Evolutionary conservation across 805 yeast genomes (phyloP).

Genomic region (Debaryomyces maramus): DNA sequence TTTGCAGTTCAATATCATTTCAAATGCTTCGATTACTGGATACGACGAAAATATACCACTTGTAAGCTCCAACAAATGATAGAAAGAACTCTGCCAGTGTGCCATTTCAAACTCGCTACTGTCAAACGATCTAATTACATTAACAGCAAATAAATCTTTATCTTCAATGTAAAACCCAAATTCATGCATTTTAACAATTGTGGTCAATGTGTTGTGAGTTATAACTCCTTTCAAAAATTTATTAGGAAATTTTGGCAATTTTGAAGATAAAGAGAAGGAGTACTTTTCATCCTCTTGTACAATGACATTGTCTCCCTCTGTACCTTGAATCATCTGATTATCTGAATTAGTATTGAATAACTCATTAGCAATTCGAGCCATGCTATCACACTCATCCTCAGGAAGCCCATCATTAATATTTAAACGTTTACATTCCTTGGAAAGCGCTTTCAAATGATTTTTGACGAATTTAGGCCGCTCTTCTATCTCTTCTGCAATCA

Average conservation of each 20-base stretch:
- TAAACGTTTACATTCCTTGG: slow-evolving; percentile 3
- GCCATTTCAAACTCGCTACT: not conserved
- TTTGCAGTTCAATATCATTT: not conserved
- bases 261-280: not conserved
- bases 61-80: slow-evolving; percentile 1
- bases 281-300: not conserved
- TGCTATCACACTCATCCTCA: not conserved
- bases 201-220: not conserved
- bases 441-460: not conserved
- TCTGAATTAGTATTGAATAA: slow-evolving; percentile 1
- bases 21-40: not conserved
- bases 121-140: not conserved
- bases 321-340: not conserved
- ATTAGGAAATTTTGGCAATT: not conserved
- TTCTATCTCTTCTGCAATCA: slow-evolving; percentile 4
- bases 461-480: slow-evolving; percentile 7
- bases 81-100: not conserved
- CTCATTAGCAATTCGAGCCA: slow-evolving; percentile 4
- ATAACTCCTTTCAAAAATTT: not conserved
- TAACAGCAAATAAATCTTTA: not conserved
- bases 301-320: not conserved
- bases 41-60: not conserved
- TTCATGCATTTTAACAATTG: not conserved
- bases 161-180: not conserved
- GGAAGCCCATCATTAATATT: not conserved